These are phyloP conservation scores for Grammothele lineata DNA, from an alignment of 768 basidiomycete species.

Conservation along the genomic window DNA sequence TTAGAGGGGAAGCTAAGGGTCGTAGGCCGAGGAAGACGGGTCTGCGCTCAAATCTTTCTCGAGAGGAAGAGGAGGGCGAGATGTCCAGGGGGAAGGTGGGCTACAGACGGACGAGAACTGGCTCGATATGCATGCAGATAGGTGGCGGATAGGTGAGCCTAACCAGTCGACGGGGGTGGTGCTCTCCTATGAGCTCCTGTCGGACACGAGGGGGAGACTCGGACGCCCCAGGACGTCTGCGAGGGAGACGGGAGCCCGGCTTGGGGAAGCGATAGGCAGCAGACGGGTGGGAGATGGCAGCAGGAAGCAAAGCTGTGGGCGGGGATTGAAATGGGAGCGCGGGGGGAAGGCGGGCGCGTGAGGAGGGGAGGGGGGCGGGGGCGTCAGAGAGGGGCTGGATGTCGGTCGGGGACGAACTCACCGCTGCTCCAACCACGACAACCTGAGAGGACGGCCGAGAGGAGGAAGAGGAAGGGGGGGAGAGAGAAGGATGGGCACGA, in stretches of 20 bases:
- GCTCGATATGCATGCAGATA: constrained; percentile 27
- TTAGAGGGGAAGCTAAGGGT: constrained; percentile 18
- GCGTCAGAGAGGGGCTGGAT: background rate
- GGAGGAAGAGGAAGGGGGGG: constrained; percentile 9
- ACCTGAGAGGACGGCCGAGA: constrained; percentile 7
- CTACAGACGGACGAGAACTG: constrained; percentile 19
- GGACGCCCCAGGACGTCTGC: constrained; percentile 24
- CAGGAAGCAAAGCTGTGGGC: constrained; percentile 25
- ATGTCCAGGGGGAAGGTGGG: constrained; percentile 16
- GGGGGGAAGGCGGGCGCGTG: constrained; percentile 16
- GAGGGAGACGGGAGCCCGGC: constrained; percentile 25
- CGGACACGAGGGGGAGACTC: constrained; percentile 14
- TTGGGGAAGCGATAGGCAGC: constrained; percentile 25
- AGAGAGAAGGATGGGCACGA: constrained; percentile 10
- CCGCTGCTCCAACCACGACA: constrained; percentile 12
- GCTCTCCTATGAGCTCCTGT: constrained; percentile 13
- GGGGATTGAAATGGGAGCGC: constrained; percentile 20
- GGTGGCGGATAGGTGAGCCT: constrained; percentile 10
- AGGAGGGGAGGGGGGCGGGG: constrained; percentile 3
- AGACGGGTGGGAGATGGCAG: constrained; percentile 23
- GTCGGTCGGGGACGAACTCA: background rate
- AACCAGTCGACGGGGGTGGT: constrained; percentile 11
- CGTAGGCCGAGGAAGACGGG: constrained; percentile 14
- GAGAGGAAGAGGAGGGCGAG: constrained; percentile 27
- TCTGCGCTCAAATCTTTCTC: constrained; percentile 18